A percentile compares a stretch with the other conserved stretches of the same genome.
These are phyloP conservation scores for Lindgomyces ingoldianus DNA, from an alignment of 495 filamentous ascomycete species.

Conservation along the genomic window DNA sequence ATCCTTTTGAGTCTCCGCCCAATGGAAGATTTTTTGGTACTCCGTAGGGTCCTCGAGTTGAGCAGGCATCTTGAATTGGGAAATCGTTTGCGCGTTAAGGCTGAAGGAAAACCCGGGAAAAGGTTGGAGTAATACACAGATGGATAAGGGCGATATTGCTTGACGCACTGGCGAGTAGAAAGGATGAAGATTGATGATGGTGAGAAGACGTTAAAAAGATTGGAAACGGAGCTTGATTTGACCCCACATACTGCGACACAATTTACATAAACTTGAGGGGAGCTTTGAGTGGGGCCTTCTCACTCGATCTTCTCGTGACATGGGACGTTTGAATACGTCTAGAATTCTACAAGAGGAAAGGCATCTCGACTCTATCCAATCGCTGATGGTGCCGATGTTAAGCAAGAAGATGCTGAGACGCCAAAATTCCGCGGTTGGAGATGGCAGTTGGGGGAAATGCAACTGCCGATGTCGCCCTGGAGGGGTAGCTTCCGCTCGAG, in stretches of 20 bases:
- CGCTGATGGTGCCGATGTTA: slow-evolving; percentile 11
- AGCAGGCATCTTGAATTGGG: slow-evolving; percentile 9
- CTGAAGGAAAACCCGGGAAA: background rate
- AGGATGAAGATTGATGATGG: slow-evolving; percentile 1
- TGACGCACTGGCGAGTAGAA: background rate
- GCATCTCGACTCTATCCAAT: slow-evolving; percentile 13
- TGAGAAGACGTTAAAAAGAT: background rate
- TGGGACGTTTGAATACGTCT: background rate
- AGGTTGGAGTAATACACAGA: background rate
- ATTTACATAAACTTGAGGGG: background rate
- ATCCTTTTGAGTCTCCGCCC: slow-evolving; percentile 58
- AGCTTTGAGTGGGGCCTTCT: background rate
- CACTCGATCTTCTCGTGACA: background rate
- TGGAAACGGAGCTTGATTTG: slow-evolving; percentile 7
- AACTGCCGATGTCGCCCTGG: slow-evolving; percentile 30
- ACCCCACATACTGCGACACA: slow-evolving; percentile 25
- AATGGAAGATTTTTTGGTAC: slow-evolving; percentile 61
- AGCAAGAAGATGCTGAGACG: background rate
- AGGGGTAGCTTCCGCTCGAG: slow-evolving; percentile 17
- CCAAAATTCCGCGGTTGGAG: slow-evolving; percentile 12
- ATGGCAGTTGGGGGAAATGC: background rate
- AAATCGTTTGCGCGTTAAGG: slow-evolving; percentile 7
- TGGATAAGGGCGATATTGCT: background rate
- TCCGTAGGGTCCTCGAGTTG: slow-evolving; percentile 42
- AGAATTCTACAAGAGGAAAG: background rate